Base-by-base conservation (phyloP, 768 basidiomycete species). In the Tubosaeta brunneosetosa region DNA sequence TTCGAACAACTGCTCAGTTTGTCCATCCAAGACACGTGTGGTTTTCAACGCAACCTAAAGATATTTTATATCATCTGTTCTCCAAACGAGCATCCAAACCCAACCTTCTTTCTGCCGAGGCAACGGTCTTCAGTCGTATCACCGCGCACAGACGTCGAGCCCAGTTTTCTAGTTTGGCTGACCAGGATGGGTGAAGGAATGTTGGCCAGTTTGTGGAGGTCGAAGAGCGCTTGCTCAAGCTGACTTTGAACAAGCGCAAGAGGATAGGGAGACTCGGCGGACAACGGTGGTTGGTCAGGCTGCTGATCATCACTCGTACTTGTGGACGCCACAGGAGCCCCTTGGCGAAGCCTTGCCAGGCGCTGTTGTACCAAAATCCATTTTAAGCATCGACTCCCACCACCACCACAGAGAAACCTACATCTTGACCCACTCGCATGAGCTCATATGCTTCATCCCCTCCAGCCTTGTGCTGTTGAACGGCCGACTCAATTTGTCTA, bases 31-130 rank as follows among this genome's bases (percentile, higher is more conserved):
- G 54, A 77, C 70, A 48, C 79, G 74, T 6, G 83, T 55, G 12
- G 75, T 76, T 56, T 84, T 84, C 47, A 84, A 60, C 9, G 83
- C 83, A 36, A 83, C 82, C 81, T 82, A 51, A 19, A 29, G 41
- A 16, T 11, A 36, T 10, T 12, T 1, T 44, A 38, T 50, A n/a
- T 55, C 41, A 46, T 10, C 16, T 48, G 13, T 29, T 46, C 9
- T 29, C 29, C 29, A 9, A 36, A 52, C n/a, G 36, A 7, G 26
- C 14, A 40, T 45, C 37, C 4, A 12, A 32, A 49, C 13, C 51
- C 25, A 50, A 77, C 81, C 69, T 77, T 80, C 58, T 78, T 74
- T 55, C 72, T 72, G 16, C 71, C 76, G 13, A 83, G 60, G 82
- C 82, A 84, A 29, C 59, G 67, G 14, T 82, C 83, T 51, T 74